Conservation (phyloP, 2,329 filamentous ascomycete genomes). For the Xylariaceae sp. region DNA sequence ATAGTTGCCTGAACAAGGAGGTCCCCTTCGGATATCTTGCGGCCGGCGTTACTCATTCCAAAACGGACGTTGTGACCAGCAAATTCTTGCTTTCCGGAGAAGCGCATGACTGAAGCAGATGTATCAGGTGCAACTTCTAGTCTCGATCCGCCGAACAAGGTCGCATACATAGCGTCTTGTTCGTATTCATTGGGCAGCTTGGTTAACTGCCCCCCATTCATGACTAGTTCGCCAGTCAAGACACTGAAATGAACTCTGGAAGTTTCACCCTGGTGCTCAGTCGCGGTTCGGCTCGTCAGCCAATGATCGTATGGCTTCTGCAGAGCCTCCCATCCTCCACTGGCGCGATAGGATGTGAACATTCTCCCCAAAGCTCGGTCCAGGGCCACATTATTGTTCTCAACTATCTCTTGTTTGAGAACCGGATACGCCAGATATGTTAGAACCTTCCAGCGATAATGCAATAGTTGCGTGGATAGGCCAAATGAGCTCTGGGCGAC, state of each 20-base stretch:
- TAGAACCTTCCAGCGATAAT: constrained; percentile 19
- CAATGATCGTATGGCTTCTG: constrained; percentile 11
- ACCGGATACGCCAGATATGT: constrained; percentile 12
- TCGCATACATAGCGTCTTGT: constrained; percentile 28
- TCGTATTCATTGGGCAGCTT: constrained; percentile 40
- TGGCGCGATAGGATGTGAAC: constrained; percentile 20
- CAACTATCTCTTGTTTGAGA: constrained; percentile 9
- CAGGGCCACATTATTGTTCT: constrained; percentile 11
- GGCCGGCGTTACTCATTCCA: constrained; percentile 13
- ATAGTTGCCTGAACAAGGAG: constrained; percentile 2
- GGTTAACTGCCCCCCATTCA: constrained; percentile 41
- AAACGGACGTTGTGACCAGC: constrained; percentile 29
- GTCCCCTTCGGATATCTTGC: not conserved
- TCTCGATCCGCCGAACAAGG: constrained; percentile 34
- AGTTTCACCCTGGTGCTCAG: not conserved
- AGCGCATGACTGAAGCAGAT: constrained; percentile 29
- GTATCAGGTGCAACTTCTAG: constrained; percentile 38
- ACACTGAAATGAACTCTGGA: constrained; percentile 39
- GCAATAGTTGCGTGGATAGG: constrained; percentile 2
- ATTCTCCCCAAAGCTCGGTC: constrained; percentile 18
- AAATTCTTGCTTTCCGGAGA: constrained; percentile 27
- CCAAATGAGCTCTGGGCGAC: not conserved
- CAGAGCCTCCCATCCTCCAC: constrained; percentile 13
- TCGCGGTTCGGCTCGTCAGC: constrained; percentile 12
- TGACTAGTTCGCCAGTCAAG: constrained; percentile 42